Evolutionary conservation across 108 stramenopile species (phyloP).

Genomic region (Cafeteria roenbergensis): DNA sequence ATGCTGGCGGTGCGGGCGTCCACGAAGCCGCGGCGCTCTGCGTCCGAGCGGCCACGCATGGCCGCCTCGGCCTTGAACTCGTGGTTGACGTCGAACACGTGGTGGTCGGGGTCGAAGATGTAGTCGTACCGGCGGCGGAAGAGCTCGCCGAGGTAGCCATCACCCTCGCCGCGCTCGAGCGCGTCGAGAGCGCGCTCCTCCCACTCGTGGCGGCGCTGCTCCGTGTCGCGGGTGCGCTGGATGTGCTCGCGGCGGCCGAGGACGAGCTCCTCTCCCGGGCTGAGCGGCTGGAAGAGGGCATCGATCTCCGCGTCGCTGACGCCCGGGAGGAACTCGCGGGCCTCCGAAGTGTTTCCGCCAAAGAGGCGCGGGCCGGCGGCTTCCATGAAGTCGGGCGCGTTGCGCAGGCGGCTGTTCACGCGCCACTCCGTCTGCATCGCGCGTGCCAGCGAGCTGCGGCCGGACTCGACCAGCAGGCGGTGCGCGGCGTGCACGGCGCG

Average conservation of each 20-base stretch:
- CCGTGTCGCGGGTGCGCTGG: no score
- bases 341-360: not conserved
- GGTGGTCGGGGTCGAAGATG: not conserved
- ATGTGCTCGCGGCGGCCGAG: not conserved
- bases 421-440: not conserved
- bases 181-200: not conserved
- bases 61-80: no score
- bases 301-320: not conserved
- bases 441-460: not conserved
- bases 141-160: not conserved
- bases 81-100: no score
- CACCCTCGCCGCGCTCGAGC: not conserved
- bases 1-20: no score
- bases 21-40: no score
- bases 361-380: not conserved
- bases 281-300: not conserved
- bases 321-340: not conserved
- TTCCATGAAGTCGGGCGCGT: not conserved
- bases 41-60: no score
- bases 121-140: not conserved
- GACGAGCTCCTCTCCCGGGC: not conserved
- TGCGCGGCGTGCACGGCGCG: not conserved
- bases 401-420: not conserved
- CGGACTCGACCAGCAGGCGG: not conserved
- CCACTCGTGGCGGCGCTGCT: no score